Conservation (phyloP, 2,329 filamentous ascomycete genomes). For the Ophiosphaerella herpotricha region DNA sequence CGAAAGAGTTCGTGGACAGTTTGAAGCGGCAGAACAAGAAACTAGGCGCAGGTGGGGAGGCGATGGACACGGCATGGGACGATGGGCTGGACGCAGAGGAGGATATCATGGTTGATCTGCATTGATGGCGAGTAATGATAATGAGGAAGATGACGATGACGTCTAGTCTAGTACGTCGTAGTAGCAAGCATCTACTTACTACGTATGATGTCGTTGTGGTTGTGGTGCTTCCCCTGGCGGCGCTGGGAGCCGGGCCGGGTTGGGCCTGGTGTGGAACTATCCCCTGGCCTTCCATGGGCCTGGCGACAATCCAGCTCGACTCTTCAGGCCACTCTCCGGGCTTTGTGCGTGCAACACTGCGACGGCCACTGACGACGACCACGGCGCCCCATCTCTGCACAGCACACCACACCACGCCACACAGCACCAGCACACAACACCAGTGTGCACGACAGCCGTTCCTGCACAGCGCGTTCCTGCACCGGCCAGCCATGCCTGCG, state of each 20-base stretch:
- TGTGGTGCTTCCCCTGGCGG: too few relatives aligned
- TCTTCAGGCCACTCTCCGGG: too few relatives aligned
- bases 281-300: neutral
- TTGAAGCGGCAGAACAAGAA: conserved; percentile 55
- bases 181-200: too few relatives aligned
- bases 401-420: neutral
- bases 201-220: too few relatives aligned
- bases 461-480: conserved; percentile 6
- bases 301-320: too few relatives aligned
- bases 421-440: neutral
- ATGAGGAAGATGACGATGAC: neutral
- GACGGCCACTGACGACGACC: neutral
- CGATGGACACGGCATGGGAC: conserved; percentile 45
- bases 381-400: neutral
- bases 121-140: conserved; percentile 13
- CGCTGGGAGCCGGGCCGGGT: too few relatives aligned
- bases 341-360: too few relatives aligned
- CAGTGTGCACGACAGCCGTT: neutral
- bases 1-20: conserved; percentile 62
- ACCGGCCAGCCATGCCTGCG: conserved; percentile 6
- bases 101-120: conserved; percentile 47
- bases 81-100: conserved; percentile 42
- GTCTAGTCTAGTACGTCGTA: too few relatives aligned
- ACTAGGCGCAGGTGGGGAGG: conserved; percentile 35
- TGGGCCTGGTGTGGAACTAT: neutral